phyloP scores from a whole-genome alignment of 2,329 filamentous ascomycete genomes.

The Tolypocladium ovalisporum region DNA sequence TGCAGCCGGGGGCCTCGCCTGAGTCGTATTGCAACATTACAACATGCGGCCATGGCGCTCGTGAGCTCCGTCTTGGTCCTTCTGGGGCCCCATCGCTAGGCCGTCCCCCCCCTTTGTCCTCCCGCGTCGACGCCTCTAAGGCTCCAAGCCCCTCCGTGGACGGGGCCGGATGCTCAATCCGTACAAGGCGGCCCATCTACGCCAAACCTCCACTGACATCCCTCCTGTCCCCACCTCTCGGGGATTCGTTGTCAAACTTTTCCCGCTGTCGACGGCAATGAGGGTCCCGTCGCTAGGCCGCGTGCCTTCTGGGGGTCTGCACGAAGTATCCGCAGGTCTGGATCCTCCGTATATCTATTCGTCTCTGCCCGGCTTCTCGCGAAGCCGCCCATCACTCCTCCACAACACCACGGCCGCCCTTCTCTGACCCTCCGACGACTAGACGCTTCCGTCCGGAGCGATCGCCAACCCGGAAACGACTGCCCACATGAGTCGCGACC shows the following conservation, averaged over 20 bases:
- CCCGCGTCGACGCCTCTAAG: not conserved
- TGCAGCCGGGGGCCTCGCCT: not conserved
- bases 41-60: not conserved
- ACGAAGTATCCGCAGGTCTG: not conserved
- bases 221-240: not conserved
- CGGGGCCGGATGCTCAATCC: not conserved
- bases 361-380: not conserved
- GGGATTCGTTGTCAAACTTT: not conserved
- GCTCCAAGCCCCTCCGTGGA: not conserved
- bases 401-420: not conserved
- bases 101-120: not conserved
- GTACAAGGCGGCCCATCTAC: not conserved
- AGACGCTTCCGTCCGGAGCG: not conserved
- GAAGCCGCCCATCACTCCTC: not conserved
- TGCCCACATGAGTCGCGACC: not conserved
- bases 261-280: not conserved
- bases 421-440: not conserved
- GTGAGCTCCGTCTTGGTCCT: not conserved
- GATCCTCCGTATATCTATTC: not conserved
- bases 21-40: not conserved
- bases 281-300: not conserved
- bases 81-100: not conserved
- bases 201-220: not conserved
- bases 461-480: not conserved
- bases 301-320: not conserved